Conservation (phyloP, 139 green algal genomes). For the Desmodesmus armatus region DNA sequence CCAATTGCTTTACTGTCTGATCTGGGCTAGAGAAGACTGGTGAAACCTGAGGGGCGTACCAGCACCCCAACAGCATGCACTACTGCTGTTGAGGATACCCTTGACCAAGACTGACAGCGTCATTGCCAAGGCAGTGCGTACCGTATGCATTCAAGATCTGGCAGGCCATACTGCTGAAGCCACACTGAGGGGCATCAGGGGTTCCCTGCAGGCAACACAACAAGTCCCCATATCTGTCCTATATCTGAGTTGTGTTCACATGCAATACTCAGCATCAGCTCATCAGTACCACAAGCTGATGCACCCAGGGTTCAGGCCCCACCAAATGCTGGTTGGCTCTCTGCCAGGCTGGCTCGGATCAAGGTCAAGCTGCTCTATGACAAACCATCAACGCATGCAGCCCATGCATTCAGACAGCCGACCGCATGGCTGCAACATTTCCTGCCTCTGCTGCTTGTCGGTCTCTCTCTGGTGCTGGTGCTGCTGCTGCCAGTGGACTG, state of each 20-base stretch:
- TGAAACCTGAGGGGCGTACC: no score
- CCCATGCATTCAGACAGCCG: no score
- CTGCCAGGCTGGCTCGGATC: no score
- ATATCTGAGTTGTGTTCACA: no score
- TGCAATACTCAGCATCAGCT: neutral
- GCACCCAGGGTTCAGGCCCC: neutral
- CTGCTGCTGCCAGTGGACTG: neutral
- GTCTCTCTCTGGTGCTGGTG: neutral
- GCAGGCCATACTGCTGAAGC: conserved; percentile 94
- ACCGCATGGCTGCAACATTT: neutral
- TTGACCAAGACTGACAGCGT: no score
- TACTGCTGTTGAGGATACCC: no score
- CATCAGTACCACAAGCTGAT: neutral
- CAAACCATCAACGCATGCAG: conserved; percentile 4
- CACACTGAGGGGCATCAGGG: conserved; percentile 86
- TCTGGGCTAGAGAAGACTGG: no score
- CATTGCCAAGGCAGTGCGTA: no score
- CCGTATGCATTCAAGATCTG: conserved; percentile 90
- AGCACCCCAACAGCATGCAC: no score
- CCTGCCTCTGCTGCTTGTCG: neutral
- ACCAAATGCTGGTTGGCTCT: no score
- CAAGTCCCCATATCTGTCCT: neutral
- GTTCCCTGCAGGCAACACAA: conserved; percentile 56
- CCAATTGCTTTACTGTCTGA: no score
- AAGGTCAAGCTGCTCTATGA: no score